These are phyloP conservation scores for Dalbergia cultrata DNA, from an alignment of 306 rosid genomes.

Conservation along the genomic window DNA sequence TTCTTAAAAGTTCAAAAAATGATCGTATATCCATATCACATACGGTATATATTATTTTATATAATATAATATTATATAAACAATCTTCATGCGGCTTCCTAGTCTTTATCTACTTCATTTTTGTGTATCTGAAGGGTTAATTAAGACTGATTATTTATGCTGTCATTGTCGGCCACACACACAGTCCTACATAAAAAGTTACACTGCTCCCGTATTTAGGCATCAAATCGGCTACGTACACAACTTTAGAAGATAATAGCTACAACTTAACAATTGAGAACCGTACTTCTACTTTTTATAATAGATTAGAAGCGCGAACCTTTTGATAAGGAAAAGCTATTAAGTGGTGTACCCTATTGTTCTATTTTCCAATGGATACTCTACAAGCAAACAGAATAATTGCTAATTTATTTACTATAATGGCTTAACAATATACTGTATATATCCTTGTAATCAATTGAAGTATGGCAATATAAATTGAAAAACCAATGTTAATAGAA, in stretches of 20 bases:
- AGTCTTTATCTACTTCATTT: not conserved
- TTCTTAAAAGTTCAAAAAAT: not conserved
- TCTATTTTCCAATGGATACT: not conserved
- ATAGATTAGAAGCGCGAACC: not conserved
- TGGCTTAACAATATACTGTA: not conserved
- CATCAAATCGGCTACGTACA: slow-evolving; percentile 31
- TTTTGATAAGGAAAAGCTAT: not conserved
- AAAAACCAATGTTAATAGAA: not conserved
- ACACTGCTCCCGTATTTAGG: not conserved
- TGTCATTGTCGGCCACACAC: slow-evolving; percentile 32
- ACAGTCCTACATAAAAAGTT: slow-evolving; percentile 20
- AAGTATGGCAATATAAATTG: not conserved
- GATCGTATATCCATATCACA: not conserved
- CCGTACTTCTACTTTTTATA: slow-evolving; percentile 15
- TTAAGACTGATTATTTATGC: slow-evolving; percentile 7
- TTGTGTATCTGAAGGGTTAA: slow-evolving; percentile 20
- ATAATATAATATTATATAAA: not conserved
- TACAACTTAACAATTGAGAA: slow-evolving; percentile 18
- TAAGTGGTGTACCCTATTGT: not conserved
- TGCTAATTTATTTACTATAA: not conserved
- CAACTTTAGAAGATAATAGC: slow-evolving; percentile 35
- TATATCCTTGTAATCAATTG: not conserved
- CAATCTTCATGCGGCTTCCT: slow-evolving; percentile 10
- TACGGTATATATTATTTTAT: not conserved
- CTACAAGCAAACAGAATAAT: slow-evolving; percentile 25